A percentile compares a stretch with the other conserved stretches of the same genome.
These are phyloP conservation scores for Aspergillus sp. DNA, from an alignment of 2,329 filamentous ascomycete genomes.

Conservation along the genomic window DNA sequence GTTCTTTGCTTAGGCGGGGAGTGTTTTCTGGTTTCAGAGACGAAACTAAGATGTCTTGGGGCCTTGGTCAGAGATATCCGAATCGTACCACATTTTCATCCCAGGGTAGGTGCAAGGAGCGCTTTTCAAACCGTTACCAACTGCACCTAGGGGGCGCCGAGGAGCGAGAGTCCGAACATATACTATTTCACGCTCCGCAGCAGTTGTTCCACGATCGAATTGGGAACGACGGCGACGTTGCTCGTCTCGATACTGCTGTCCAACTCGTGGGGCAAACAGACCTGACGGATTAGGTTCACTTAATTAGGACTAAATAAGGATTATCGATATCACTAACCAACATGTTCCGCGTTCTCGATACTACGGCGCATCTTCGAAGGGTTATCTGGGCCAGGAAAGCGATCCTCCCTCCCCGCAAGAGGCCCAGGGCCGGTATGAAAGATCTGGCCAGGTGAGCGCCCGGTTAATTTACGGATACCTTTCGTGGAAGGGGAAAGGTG, in stretches of 20 bases:
- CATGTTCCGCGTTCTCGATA: constrained; percentile 80
- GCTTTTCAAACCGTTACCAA: constrained; percentile 20
- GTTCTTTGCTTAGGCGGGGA: not conserved
- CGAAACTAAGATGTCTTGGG: constrained; percentile 20
- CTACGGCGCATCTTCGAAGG: constrained; percentile 83
- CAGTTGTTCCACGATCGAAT: constrained; percentile 76
- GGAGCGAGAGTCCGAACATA: constrained; percentile 26
- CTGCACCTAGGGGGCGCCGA: constrained; percentile 16
- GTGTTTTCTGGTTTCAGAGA: not conserved
- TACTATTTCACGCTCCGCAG: constrained; percentile 64
- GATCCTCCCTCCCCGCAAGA: constrained; percentile 68
- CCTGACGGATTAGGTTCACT: constrained; percentile 10
- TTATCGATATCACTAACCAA: constrained; percentile 58
- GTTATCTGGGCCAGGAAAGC: constrained; percentile 79
- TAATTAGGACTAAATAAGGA: not conserved
- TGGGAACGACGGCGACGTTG: constrained; percentile 74
- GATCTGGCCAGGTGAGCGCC: constrained; percentile 43
- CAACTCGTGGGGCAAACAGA: constrained; percentile 76
- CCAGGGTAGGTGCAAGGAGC: constrained; percentile 27
- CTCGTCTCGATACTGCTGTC: constrained; percentile 70
- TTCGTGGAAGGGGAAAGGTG: not conserved
- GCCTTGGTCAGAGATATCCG: constrained; percentile 15
- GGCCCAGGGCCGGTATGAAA: constrained; percentile 53
- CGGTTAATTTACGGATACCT: not conserved
- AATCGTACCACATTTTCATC: constrained; percentile 25